phyloP scores from a whole-genome alignment of 257 asterid genomes.

The Apocynum venetum region DNA sequence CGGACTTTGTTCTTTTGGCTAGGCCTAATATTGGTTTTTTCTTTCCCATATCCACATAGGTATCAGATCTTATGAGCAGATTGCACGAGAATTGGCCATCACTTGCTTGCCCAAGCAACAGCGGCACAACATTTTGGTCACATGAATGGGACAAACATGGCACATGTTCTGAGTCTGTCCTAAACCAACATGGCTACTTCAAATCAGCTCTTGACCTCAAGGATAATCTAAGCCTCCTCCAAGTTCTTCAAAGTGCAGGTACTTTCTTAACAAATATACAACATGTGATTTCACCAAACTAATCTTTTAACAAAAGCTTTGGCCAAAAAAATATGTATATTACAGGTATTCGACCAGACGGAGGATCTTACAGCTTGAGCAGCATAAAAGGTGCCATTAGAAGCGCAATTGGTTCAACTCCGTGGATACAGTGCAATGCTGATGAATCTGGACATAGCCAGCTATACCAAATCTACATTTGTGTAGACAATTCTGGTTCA shows the following conservation, averaged over 20 bases:
- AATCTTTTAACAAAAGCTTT: not conserved
- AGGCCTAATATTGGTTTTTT: not conserved
- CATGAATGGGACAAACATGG: constrained; percentile 92
- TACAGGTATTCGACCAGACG: constrained; percentile 54
- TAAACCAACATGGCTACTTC: constrained; percentile 63
- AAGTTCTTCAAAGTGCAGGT: constrained; percentile 54
- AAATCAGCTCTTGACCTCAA: constrained; percentile 52
- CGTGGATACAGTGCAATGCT: constrained; percentile 53
- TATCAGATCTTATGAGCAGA: constrained; percentile 59
- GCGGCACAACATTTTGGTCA: constrained; percentile 66
- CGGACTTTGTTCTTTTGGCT: not conserved
- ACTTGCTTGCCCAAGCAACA: constrained; percentile 66
- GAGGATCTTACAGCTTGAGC: constrained; percentile 41
- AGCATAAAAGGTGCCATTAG: constrained; percentile 36
- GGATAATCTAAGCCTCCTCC: constrained; percentile 44
- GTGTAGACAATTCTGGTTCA: constrained; percentile 45
- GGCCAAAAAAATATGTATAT: not conserved
- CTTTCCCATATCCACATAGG: constrained; percentile 21
- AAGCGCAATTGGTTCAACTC: constrained; percentile 38
- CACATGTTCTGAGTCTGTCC: constrained; percentile 52
- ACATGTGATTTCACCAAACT: not conserved
- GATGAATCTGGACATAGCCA: constrained; percentile 55
- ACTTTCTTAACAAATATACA: not conserved
- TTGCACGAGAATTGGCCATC: constrained; percentile 73
- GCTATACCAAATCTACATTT: constrained; percentile 51